A percentile compares a stretch with the other conserved stretches of the same genome.
phyloP scores from a whole-genome alignment of 192 early-diverging fungal genomes.

The Backusella parvicylindrica region DNA sequence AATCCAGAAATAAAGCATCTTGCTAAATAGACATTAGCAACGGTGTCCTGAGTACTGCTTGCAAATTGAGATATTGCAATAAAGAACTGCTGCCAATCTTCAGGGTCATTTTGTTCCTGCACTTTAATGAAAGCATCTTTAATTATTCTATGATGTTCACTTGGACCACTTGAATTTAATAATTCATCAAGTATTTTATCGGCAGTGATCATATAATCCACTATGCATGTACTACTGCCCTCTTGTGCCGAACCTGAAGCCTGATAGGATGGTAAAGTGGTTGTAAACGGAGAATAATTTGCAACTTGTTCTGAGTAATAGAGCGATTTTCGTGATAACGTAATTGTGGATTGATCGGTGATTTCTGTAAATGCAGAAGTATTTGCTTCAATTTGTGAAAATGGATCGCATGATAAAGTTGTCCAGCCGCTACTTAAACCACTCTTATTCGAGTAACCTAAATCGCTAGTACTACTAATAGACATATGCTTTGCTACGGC shows the following conservation, averaged over 20 bases:
- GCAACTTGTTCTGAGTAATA: not conserved
- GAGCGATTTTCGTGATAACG: not conserved
- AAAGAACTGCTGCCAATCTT: constrained; percentile 21
- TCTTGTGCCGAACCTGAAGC: not conserved
- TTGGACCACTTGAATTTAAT: not conserved
- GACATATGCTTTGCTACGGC: not conserved
- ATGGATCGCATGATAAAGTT: constrained; percentile 8
- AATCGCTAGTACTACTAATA: not conserved
- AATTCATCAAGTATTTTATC: not conserved
- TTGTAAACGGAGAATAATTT: not conserved
- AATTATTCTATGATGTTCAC: not conserved
- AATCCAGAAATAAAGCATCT: constrained; percentile 23
- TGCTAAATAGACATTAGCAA: constrained; percentile 21
- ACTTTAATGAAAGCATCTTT: constrained; percentile 16
- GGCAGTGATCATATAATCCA: not conserved
- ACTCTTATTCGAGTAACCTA: not conserved
- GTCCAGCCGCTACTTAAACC: constrained; percentile 13
- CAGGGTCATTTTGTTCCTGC: constrained; percentile 8
- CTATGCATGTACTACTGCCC: not conserved
- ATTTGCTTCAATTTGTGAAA: constrained; percentile 11
- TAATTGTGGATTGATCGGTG: constrained; percentile 13
- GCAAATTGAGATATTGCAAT: constrained; percentile 9
- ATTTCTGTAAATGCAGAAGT: constrained; percentile 12
- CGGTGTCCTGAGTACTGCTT: not conserved
- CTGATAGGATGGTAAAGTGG: not conserved